Percentiles rank a stretch among this genome's conserved stretches.
Evolutionary conservation across 257 asterid genomes (phyloP).

Genomic region (Solanum chilense): DNA sequence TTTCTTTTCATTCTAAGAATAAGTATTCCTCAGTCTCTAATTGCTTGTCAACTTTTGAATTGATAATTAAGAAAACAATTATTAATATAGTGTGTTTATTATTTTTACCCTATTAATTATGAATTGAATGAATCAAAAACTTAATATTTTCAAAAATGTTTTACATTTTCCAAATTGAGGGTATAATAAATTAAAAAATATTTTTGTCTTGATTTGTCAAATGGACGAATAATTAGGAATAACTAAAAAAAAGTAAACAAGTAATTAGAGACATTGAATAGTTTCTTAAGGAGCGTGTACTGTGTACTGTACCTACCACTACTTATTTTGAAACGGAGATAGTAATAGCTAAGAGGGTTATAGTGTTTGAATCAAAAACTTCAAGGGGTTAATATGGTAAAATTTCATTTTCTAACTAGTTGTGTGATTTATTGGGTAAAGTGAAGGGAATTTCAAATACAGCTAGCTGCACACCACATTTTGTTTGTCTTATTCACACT

Average conservation of each 20-base stretch:
- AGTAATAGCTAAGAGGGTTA: background rate
- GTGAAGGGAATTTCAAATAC: background rate
- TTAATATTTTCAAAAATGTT: too few relatives aligned
- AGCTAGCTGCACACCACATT: conserved; percentile 7
- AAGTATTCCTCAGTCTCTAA: too few relatives aligned
- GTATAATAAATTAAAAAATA: too few relatives aligned
- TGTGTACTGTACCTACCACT: background rate
- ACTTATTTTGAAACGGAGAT: background rate
- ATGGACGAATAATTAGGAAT: rapidly evolving
- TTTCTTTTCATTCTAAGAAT: too few relatives aligned
- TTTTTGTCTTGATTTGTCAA: too few relatives aligned
- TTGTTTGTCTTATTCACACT: background rate
- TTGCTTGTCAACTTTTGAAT: too few relatives aligned
- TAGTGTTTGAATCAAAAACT: background rate
- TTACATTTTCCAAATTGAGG: too few relatives aligned
- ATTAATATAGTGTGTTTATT: rapidly evolving
- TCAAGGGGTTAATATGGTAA: background rate
- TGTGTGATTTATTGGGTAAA: background rate
- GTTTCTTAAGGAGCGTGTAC: too few relatives aligned
- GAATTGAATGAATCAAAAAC: too few relatives aligned
- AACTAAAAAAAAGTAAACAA: too few relatives aligned
- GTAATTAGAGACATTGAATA: rapidly evolving
- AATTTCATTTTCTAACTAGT: background rate
- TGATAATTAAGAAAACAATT: too few relatives aligned
- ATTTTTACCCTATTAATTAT: too few relatives aligned